These are phyloP conservation scores for Xanthoconium purpureum DNA, from an alignment of 768 basidiomycete genomes.

Conservation along the genomic window DNA sequence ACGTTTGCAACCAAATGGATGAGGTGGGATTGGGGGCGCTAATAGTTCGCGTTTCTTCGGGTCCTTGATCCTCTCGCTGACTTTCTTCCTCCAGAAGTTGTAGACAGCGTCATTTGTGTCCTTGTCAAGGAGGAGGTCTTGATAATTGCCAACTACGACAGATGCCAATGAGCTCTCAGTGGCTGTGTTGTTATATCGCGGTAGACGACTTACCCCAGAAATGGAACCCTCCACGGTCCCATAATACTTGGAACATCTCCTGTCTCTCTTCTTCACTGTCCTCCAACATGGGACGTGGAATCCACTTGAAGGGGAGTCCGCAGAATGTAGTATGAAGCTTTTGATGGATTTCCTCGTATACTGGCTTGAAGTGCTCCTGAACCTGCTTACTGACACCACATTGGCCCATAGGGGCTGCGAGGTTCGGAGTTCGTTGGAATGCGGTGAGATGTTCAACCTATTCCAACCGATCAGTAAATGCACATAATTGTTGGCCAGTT, in stretches of 20 bases:
- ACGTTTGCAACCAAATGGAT: constrained; percentile 3
- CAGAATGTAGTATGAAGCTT: constrained; percentile 1
- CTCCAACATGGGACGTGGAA: constrained; percentile 5
- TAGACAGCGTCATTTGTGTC: background rate
- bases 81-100: constrained; percentile 10
- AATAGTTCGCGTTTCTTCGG: background rate
- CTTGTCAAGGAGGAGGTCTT: constrained; percentile 2
- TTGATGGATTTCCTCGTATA: constrained; percentile 5
- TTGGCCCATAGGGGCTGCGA: constrained; percentile 11
- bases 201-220: constrained; percentile 9
- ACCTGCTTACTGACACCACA: constrained; percentile 2
- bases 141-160: constrained; percentile 2
- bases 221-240: constrained; percentile 9
- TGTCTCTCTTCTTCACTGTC: constrained; percentile 11
- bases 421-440: constrained; percentile 18
- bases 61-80: background rate
- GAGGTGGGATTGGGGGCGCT: background rate
- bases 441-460: constrained; percentile 8
- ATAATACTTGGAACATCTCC: constrained; percentile 2
- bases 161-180: too few relatives aligned
- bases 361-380: constrained; percentile 11
- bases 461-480: background rate
- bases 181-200: too few relatives aligned
- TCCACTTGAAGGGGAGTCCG: background rate
- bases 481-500: background rate